Percentiles rank a stretch among this genome's conserved stretches.
Evolutionary conservation across 495 filamentous ascomycete genomes (phyloP).

Genomic region (Neurospora tetrasperma): DNA sequence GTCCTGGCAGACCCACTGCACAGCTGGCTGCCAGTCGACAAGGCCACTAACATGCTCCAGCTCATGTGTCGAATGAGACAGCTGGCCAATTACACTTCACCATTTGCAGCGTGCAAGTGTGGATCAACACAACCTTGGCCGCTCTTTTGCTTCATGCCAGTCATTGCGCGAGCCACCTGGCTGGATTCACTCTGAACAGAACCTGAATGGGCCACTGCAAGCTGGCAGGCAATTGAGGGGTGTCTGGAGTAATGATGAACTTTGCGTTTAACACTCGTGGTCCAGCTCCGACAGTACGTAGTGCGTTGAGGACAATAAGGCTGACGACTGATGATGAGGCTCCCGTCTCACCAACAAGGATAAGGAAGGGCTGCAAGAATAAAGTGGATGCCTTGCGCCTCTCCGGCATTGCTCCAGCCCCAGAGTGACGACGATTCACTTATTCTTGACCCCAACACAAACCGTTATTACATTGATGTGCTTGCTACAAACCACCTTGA

Average conservation of each 20-base stretch:
- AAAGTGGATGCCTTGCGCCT: background rate
- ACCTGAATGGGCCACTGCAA: background rate
- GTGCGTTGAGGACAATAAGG: background rate
- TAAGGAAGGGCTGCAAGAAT: background rate
- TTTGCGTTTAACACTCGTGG: background rate
- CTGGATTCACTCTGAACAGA: background rate
- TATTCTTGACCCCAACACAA: background rate
- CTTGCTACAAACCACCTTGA: background rate
- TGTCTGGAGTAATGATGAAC: background rate
- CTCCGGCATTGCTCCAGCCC: background rate
- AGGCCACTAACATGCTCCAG: background rate
- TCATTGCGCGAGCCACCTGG: background rate
- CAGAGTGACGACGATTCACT: background rate
- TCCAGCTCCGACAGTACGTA: background rate
- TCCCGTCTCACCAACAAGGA: background rate
- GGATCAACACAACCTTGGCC: background rate
- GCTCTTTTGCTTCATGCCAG: background rate
- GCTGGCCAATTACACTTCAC: background rate
- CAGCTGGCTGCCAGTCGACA: slow-evolving; percentile 16
- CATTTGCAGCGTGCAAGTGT: background rate
- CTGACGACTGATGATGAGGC: background rate
- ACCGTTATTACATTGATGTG: background rate
- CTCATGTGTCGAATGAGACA: background rate
- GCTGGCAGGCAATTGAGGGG: background rate
- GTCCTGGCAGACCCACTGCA: slow-evolving; percentile 12